phyloP scores from a whole-genome alignment of 1,284 basidiomycete species.

The Pseudozyma tsukubaensis region DNA sequence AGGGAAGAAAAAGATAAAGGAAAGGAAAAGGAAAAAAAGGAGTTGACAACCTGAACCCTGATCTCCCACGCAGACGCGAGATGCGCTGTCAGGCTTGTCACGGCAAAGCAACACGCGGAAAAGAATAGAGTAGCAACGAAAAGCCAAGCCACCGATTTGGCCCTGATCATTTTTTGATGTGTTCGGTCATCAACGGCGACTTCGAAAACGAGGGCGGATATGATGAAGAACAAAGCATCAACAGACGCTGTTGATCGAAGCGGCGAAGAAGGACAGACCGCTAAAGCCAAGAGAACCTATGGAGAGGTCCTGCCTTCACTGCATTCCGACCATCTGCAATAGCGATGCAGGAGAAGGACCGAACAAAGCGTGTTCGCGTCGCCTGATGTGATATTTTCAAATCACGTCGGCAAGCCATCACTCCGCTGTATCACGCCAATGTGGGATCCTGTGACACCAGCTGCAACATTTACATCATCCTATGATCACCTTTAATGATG shows the following conservation, averaged over 20 bases:
- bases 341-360: not conserved
- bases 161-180: no score
- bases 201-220: not conserved
- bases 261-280: not conserved
- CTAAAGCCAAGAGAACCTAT: not conserved
- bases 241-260: no score
- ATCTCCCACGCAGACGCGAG: conserved; percentile 4
- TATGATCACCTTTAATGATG: no score
- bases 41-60: conserved; percentile 8
- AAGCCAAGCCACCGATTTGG: not conserved
- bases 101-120: not conserved
- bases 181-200: not conserved
- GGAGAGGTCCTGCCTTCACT: not conserved
- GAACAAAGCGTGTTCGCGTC: no score
- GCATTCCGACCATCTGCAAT: not conserved
- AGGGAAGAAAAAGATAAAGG: conserved; percentile 4
- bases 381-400: no score
- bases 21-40: conserved; percentile 10
- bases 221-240: no score
- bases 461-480: no score
- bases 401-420: no score
- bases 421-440: no score
- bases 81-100: not conserved
- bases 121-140: not conserved
- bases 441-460: no score